Evolutionary conservation across 371 early-diverging fungal species (phyloP).

Genomic region (Mortierella sp.): DNA sequence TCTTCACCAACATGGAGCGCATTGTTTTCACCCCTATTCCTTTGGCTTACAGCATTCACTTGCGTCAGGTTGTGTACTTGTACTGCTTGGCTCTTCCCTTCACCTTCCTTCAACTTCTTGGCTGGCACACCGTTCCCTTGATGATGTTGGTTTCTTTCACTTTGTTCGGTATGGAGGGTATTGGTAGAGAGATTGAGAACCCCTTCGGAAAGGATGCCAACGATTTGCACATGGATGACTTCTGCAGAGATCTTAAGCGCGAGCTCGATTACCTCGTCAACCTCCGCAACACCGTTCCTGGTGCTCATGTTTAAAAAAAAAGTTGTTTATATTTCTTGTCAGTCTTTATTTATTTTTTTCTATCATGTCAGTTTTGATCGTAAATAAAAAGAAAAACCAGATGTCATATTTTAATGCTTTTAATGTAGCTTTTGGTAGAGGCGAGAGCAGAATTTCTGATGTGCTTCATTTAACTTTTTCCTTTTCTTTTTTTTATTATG

Average conservation of each 20-base stretch:
- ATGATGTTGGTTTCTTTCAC: conserved; percentile 75
- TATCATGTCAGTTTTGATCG: too few relatives aligned
- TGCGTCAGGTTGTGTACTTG: conserved; percentile 73
- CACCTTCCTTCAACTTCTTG: conserved; percentile 59
- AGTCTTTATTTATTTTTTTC: too few relatives aligned
- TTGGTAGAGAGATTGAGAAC: conserved; percentile 78
- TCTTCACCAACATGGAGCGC: conserved; percentile 69
- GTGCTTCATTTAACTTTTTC: not conserved
- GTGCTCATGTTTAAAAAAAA: conserved; percentile 37
- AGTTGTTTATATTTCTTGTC: too few relatives aligned
- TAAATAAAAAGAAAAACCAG: too few relatives aligned
- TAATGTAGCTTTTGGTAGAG: not conserved
- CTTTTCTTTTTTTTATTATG: conserved; percentile 3
- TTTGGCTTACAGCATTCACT: conserved; percentile 80
- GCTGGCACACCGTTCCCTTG: conserved; percentile 62
- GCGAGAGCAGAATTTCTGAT: not conserved
- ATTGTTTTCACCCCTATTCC: conserved; percentile 86
- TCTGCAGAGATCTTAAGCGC: conserved; percentile 52
- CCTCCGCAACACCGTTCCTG: conserved; percentile 42
- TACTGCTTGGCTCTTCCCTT: conserved; percentile 77
- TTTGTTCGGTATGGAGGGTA: conserved; percentile 76
- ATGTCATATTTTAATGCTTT: not conserved
- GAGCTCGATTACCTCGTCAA: conserved; percentile 51
- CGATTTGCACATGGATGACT: conserved; percentile 64
- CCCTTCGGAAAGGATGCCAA: conserved; percentile 81